A percentile compares a stretch with the other conserved stretches of the same genome.
Conservation (phyloP, 2,329 filamentous ascomycete genomes). For the Lojkania enalia region DNA sequence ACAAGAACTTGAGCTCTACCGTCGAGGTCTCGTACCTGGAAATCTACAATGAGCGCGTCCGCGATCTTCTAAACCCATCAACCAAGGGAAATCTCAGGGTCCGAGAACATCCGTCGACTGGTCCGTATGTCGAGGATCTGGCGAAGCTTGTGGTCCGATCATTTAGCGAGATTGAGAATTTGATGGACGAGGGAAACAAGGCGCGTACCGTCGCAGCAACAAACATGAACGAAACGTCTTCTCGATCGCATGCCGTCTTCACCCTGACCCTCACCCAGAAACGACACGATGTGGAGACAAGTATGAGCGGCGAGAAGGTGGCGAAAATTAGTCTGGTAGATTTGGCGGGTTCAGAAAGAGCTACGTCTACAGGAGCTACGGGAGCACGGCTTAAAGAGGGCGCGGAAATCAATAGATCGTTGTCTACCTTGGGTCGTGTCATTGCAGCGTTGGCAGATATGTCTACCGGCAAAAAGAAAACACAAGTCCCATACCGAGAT, state of each 20-base stretch:
- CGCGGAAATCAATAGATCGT: conserved; percentile 95
- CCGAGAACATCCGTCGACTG: conserved; percentile 94
- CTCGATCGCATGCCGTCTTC: conserved; percentile 97
- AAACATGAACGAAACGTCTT: conserved; percentile 99
- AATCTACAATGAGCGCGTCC: conserved; percentile 98
- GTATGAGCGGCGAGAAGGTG: conserved; percentile 96
- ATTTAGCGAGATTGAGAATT: conserved; percentile 91
- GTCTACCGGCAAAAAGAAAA: conserved; percentile 81
- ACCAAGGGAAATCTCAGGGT: conserved; percentile 98
- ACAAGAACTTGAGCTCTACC: conserved; percentile 81
- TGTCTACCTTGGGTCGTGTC: conserved; percentile 94
- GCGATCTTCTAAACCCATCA: conserved; percentile 90
- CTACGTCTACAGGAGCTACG: conserved; percentile 94
- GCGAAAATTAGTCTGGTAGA: conserved; percentile 98
- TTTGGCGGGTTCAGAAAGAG: conserved; percentile 95
- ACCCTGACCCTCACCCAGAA: conserved; percentile 96
- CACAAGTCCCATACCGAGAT: conserved; percentile 93
- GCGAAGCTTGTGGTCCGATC: conserved; percentile 92
- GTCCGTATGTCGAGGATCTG: conserved; percentile 96
- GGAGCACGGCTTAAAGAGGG: conserved; percentile 95
- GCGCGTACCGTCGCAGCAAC: conserved; percentile 96
- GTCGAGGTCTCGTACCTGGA: conserved; percentile 98
- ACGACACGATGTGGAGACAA: conserved; percentile 84
- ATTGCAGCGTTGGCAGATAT: conserved; percentile 94
- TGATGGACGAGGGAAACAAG: conserved; percentile 99